Percentiles rank a stretch among this genome's conserved stretches.
phyloP scores from a whole-genome alignment of 2,329 filamentous ascomycete species.

The Teratosphaeria nubilosa region DNA sequence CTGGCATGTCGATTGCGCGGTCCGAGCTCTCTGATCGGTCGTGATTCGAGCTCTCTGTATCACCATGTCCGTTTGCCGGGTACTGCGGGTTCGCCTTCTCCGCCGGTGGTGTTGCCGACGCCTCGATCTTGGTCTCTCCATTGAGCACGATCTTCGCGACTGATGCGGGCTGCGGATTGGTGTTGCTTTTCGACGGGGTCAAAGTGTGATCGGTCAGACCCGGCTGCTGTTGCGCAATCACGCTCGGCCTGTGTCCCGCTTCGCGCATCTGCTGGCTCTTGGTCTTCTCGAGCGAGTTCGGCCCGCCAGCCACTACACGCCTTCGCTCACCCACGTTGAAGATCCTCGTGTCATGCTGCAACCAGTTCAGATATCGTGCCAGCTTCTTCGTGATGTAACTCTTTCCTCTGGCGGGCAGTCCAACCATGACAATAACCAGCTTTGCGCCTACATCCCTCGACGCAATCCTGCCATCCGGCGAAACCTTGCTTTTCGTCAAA shows the following conservation, averaged over 20 bases:
- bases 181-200: slow-evolving; percentile 6
- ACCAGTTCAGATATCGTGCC: slow-evolving; percentile 88
- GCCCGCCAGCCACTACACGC: slow-evolving; percentile 61
- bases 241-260: slow-evolving; percentile 1
- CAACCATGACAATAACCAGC: slow-evolving; percentile 97
- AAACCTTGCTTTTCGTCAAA: slow-evolving; percentile 88
- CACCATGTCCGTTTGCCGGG: not conserved
- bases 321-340: slow-evolving; percentile 96
- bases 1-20: slow-evolving; percentile 7
- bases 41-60: slow-evolving; percentile 13
- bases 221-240: not conserved
- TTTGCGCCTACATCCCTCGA: slow-evolving; percentile 92
- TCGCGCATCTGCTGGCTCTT: slow-evolving; percentile 12
- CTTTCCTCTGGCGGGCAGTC: slow-evolving; percentile 87
- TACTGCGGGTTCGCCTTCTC: slow-evolving; percentile 6
- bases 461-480: slow-evolving; percentile 88
- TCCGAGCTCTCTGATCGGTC: slow-evolving; percentile 16
- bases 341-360: slow-evolving; percentile 89
- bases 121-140: slow-evolving; percentile 36
- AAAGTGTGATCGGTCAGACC: slow-evolving; percentile 5
- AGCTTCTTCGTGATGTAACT: slow-evolving; percentile 99
- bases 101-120: slow-evolving; percentile 24
- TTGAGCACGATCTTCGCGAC: slow-evolving; percentile 51
- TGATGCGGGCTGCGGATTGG: slow-evolving; percentile 20
- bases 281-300: slow-evolving; percentile 24